These are phyloP conservation scores for Salix brachista DNA, from an alignment of 345 rosid genomes.

Conservation along the genomic window DNA sequence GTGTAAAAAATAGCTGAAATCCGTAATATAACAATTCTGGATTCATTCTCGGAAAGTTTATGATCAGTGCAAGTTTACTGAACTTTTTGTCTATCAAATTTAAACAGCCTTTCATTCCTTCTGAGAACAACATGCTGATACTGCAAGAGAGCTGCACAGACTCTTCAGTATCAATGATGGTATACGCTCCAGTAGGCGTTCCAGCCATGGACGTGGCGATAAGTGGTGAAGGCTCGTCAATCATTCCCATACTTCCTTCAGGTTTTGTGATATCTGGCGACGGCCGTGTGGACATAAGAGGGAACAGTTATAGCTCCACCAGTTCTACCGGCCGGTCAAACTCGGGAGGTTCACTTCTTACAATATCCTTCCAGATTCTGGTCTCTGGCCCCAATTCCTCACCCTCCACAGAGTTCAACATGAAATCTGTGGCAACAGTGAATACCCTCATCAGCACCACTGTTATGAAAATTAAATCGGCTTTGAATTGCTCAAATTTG, in stretches of 20 bases:
- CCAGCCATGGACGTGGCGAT: conserved; percentile 28
- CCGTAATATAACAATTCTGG: neutral
- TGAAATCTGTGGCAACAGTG: conserved; percentile 46
- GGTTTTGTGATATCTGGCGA: conserved; percentile 62
- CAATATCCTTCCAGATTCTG: conserved; percentile 59
- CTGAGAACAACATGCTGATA: conserved; percentile 37
- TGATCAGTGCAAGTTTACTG: neutral
- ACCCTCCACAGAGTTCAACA: conserved; percentile 16
- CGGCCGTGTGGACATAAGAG: conserved; percentile 17
- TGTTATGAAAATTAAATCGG: conserved; percentile 43
- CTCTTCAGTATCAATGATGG: conserved; percentile 39
- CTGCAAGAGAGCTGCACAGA: conserved; percentile 64
- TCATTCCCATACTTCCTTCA: conserved; percentile 60
- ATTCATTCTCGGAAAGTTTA: neutral
- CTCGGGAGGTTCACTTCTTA: conserved; percentile 46
- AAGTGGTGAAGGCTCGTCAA: conserved; percentile 29
- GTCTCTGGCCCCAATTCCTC: conserved; percentile 26
- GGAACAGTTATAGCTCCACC: conserved; percentile 1
- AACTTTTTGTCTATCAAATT: neutral
- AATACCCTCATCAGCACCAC: conserved; percentile 51
- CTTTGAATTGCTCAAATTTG: conserved; percentile 26
- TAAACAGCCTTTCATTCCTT: conserved; percentile 24
- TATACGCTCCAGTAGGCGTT: conserved; percentile 56
- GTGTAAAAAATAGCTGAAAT: neutral
- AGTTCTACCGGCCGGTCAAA: neutral